phyloP scores from a whole-genome alignment of 257 asterid species.

The Nicotiana otophora region DNA sequence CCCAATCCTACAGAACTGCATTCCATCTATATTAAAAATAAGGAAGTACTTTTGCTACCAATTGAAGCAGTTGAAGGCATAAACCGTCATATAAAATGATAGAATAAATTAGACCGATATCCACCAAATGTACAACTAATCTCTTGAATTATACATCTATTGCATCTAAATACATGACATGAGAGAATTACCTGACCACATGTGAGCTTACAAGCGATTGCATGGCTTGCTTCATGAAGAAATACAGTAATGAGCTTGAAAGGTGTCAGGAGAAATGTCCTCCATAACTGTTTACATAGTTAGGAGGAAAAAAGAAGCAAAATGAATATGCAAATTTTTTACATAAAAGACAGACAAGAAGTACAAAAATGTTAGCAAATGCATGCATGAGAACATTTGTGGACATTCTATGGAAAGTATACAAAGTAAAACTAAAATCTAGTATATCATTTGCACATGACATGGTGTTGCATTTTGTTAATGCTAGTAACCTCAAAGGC shows the following conservation, averaged over 20 bases:
- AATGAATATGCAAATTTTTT: neutral
- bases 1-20: neutral
- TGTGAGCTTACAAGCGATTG: slow-evolving; percentile 92
- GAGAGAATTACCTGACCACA: slow-evolving; percentile 71
- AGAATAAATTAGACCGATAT: neutral
- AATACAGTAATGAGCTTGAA: slow-evolving; percentile 95
- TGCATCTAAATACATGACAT: neutral
- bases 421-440: neutral
- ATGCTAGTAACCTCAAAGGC: neutral
- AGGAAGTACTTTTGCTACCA: neutral
- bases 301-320: neutral
- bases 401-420: neutral
- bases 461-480: neutral
- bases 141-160: neutral
- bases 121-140: neutral
- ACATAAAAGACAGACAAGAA: neutral
- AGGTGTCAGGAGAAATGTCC: slow-evolving; percentile 85
- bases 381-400: neutral
- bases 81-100: neutral
- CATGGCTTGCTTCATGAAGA: slow-evolving; percentile 99
- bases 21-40: neutral
- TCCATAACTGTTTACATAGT: slow-evolving; percentile 66
- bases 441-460: neutral
- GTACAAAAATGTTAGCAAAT: neutral
- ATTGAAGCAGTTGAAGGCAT: neutral